A percentile compares a stretch with the other conserved stretches of the same genome.
phyloP scores from a whole-genome alignment of 192 early-diverging fungal genomes.

The Mortierella antarctica region DNA sequence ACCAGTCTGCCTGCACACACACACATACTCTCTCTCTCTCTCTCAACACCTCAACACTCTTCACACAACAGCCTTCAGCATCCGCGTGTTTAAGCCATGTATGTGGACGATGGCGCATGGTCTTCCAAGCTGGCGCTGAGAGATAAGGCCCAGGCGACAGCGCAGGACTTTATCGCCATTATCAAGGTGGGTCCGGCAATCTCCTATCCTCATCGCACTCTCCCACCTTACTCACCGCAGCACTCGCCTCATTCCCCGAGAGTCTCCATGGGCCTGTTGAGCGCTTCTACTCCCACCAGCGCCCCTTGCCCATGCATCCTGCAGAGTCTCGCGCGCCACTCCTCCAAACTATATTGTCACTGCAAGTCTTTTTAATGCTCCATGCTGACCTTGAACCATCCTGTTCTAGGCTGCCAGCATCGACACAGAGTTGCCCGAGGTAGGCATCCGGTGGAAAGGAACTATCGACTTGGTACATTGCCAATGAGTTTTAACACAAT shows the following conservation, averaged over 20 bases:
- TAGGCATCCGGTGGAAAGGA: not conserved
- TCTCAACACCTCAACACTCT: not conserved
- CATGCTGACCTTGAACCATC: no score
- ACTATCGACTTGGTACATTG: not conserved
- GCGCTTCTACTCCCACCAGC: no score
- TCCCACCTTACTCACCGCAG: not conserved
- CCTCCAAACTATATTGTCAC: not conserved
- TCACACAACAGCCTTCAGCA: not conserved
- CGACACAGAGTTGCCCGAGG: conserved; percentile 19
- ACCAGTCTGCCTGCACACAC: no score
- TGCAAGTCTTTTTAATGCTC: not conserved
- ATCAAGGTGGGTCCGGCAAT: conserved; percentile 25
- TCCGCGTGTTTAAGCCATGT: conserved; percentile 5
- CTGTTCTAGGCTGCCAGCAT: conserved; percentile 5
- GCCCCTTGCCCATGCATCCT: no score
- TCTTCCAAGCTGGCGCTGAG: conserved; percentile 33
- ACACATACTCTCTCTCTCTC: no score
- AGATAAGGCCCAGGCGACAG: conserved; percentile 44
- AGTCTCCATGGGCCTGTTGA: no score
- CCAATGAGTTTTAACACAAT: not conserved
- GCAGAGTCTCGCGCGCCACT: not conserved
- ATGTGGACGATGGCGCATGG: conserved; percentile 48
- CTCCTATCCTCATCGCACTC: not conserved
- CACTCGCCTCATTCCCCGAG: not conserved
- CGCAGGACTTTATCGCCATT: conserved; percentile 21